phyloP scores from a whole-genome alignment of 495 filamentous ascomycete genomes.

The Penicillium coprophilum region DNA sequence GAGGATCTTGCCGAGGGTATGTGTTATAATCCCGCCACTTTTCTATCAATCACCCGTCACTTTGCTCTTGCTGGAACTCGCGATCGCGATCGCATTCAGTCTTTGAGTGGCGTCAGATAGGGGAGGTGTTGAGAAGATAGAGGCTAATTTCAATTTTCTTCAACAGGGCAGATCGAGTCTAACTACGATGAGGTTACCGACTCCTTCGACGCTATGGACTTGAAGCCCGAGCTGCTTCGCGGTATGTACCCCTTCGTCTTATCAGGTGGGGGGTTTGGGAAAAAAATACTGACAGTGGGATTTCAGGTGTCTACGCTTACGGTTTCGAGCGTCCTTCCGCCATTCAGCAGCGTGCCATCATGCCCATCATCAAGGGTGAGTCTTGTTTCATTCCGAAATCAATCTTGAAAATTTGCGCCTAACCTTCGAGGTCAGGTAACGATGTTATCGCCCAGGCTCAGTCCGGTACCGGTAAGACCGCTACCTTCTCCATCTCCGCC shows the following conservation, averaged over 20 bases:
- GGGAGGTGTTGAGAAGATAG: slow-evolving; percentile 7
- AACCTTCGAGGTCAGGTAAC: slow-evolving; percentile 60
- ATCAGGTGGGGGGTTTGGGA: slow-evolving; percentile 19
- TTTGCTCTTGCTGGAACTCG: not conserved
- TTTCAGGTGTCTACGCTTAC: slow-evolving; percentile 92
- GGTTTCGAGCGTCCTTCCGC: slow-evolving; percentile 99
- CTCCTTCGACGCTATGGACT: slow-evolving; percentile 96
- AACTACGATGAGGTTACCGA: slow-evolving; percentile 99
- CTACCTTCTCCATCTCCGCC: slow-evolving; percentile 97
- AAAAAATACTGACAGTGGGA: slow-evolving; percentile 34
- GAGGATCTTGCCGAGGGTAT: slow-evolving; percentile 91
- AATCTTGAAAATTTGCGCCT: slow-evolving; percentile 22
- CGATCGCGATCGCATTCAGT: slow-evolving; percentile 7
- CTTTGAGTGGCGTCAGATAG: slow-evolving; percentile 23
- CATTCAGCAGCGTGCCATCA: slow-evolving; percentile 99
- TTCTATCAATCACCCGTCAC: not conserved
- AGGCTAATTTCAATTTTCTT: slow-evolving; percentile 28
- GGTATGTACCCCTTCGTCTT: slow-evolving; percentile 57
- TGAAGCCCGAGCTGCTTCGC: slow-evolving; percentile 94
- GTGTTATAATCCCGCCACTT: slow-evolving; percentile 28
- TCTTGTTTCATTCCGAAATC: slow-evolving; percentile 29
- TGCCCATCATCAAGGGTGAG: slow-evolving; percentile 99
- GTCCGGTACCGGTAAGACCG: slow-evolving; percentile 98
- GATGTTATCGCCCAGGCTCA: slow-evolving; percentile 99
- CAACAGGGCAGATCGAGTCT: slow-evolving; percentile 93